These are phyloP conservation scores for Solanum paucissectum DNA, from an alignment of 257 asterid species.

Conservation along the genomic window DNA sequence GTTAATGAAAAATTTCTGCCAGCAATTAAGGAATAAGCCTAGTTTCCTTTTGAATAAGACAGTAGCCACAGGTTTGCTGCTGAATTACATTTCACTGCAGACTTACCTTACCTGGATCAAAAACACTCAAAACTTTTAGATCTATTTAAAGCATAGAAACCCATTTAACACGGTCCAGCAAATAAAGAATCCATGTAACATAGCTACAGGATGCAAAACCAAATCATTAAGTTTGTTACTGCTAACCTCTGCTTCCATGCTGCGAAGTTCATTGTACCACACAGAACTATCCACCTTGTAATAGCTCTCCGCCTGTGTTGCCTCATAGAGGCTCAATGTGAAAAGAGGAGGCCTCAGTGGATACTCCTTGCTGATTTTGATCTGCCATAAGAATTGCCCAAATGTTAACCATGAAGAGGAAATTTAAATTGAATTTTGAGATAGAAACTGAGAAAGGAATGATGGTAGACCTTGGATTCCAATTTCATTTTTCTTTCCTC, in stretches of 20 bases:
- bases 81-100: not conserved
- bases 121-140: not conserved
- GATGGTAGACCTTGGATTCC: slow-evolving; percentile 65
- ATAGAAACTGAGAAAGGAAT: slow-evolving; percentile 1
- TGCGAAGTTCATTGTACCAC: slow-evolving; percentile 86
- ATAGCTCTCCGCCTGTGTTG: slow-evolving; percentile 30
- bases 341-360: slow-evolving; percentile 89
- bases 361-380: slow-evolving; percentile 68
- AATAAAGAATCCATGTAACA: not conserved
- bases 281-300: slow-evolving; percentile 34
- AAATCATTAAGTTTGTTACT: not conserved
- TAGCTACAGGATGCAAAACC: not conserved
- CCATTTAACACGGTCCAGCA: not conserved
- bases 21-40: not conserved
- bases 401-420: not conserved
- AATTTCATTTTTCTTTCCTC: slow-evolving; percentile 41
- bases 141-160: not conserved
- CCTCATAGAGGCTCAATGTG: slow-evolving; percentile 32
- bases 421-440: not conserved
- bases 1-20: not conserved
- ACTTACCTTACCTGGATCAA: not conserved
- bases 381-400: slow-evolving; percentile 25
- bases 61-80: not conserved
- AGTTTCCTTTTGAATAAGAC: not conserved
- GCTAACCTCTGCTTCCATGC: slow-evolving; percentile 94